Base-by-base conservation (phyloP, 1,284 basidiomycete genomes). In the Rhodofomes roseus region DNA sequence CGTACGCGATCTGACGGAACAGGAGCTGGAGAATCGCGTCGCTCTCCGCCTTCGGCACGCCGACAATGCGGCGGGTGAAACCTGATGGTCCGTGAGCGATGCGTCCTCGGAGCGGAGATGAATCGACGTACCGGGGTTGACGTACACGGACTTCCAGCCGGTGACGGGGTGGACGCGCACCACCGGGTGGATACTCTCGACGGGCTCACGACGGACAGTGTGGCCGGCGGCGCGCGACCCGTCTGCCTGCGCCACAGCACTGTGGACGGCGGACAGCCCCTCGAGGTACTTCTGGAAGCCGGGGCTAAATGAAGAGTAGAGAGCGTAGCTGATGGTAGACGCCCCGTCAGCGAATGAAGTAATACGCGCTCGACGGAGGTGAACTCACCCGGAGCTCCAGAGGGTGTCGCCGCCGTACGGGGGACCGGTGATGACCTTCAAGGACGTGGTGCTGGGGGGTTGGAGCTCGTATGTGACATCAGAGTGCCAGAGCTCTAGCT, bases 391-490 rank as follows among this genome's bases (percentile, higher is more conserved):
- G 20, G 85, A 90, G 69, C 79, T 85, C 84, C 84, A 89, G 36
- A 87, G 77, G 1, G 87, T 90, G 68, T 90, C 88, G 6, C 87
- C 87, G 34, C 88, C 89, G 37, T 77, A 75, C 60, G 85, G 82
- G 0, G 87, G 89, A 55, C 80, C 77, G 54, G 86, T 79, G 74
- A 89, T 77, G 62, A 89, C 68, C 68, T 89, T 88, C 57, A 90
- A 76, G 4, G 86, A 88, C n/a, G 87, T 86, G 54, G 82, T 79
- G 69, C 83, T 76, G n/a, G 84, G 90, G 53, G 85, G 90, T 66
- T 90, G 89, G 16, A 85, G 65, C 72, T 94, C 91, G 73, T 92
- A 93, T 1, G 88, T 77, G 61, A 92, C 90, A 70, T 93, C 92
- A 1, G 86, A 85, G 74, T 93, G 91, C 86, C 86, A 93, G n/a